A percentile compares a stretch with the other conserved stretches of the same genome.
These are phyloP conservation scores for Cenchrus purpureus DNA, from an alignment of 176 grass and related monocot species.

Conservation along the genomic window DNA sequence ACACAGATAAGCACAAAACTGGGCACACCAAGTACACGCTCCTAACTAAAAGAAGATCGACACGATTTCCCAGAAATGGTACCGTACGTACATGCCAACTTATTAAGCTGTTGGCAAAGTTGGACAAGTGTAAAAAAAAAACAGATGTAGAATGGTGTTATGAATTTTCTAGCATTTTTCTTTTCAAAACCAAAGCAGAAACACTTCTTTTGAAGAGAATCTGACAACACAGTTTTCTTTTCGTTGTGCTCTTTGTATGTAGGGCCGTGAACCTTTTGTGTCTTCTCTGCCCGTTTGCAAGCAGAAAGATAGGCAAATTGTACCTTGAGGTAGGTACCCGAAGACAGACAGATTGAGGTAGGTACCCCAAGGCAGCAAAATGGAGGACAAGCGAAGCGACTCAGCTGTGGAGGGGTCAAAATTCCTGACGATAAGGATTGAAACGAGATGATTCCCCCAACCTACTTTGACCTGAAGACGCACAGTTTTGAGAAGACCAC, in stretches of 20 bases:
- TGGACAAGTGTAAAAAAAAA: background rate
- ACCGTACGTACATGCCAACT: background rate
- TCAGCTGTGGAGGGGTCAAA: background rate
- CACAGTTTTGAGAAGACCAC: background rate
- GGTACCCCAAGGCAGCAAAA: background rate
- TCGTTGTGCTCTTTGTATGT: background rate
- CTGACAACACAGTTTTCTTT: background rate
- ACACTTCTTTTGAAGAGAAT: constrained; percentile 15
- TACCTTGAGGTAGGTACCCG: background rate
- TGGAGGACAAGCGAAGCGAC: background rate
- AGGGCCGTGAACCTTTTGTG: background rate
- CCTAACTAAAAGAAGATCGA: constrained; percentile 20
- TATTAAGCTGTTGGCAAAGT: background rate
- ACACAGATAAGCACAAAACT: constrained; percentile 15
- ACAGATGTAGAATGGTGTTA: background rate
- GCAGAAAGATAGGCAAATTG: background rate
- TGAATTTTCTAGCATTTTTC: background rate
- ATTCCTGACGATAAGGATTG: background rate
- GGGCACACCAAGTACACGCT: background rate
- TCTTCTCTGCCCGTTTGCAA: background rate
- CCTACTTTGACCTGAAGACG: background rate
- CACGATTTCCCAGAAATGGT: background rate
- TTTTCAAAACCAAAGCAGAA: background rate
- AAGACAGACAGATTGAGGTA: background rate
- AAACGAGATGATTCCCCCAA: background rate